These are phyloP conservation scores for Microcos paniculata DNA, from an alignment of 345 rosid species.

Conservation along the genomic window DNA sequence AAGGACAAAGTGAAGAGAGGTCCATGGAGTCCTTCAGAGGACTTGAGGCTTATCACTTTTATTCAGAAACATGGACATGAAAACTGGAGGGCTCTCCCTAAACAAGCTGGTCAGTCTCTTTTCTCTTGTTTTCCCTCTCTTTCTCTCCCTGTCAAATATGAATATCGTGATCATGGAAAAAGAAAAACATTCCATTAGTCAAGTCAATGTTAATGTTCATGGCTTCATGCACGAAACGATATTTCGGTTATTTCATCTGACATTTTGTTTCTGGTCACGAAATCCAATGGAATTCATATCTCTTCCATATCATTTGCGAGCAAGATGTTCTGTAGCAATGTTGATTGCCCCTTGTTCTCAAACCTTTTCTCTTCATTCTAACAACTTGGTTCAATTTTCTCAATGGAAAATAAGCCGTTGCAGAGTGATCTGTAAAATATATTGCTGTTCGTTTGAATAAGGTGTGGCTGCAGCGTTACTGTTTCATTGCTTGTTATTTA, in stretches of 20 bases:
- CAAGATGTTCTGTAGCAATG: too few species aligned
- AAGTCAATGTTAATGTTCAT: neutral
- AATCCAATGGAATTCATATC: neutral
- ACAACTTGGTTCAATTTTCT: neutral
- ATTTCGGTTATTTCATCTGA: neutral
- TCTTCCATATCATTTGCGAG: too few species aligned
- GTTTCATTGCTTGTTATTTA: neutral
- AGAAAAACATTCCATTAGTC: neutral
- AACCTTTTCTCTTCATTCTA: too few species aligned
- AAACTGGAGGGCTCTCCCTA: slow-evolving; percentile 94
- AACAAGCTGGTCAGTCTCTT: slow-evolving; percentile 63
- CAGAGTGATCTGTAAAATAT: neutral
- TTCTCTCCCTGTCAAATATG: neutral
- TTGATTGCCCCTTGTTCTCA: too few species aligned
- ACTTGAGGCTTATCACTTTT: slow-evolving; percentile 70
- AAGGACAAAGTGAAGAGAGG: slow-evolving; percentile 88
- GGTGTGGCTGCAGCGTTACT: neutral
- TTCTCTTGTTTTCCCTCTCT: slow-evolving; percentile 3
- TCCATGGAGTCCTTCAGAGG: slow-evolving; percentile 94
- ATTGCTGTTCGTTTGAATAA: neutral
- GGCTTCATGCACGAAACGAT: neutral
- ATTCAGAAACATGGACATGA: slow-evolving; percentile 84
- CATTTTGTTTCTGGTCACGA: neutral
- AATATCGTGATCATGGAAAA: neutral
- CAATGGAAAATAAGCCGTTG: neutral